Conservation (phyloP, 1,139 yeast genomes). For the Kodamaea plutei region DNA sequence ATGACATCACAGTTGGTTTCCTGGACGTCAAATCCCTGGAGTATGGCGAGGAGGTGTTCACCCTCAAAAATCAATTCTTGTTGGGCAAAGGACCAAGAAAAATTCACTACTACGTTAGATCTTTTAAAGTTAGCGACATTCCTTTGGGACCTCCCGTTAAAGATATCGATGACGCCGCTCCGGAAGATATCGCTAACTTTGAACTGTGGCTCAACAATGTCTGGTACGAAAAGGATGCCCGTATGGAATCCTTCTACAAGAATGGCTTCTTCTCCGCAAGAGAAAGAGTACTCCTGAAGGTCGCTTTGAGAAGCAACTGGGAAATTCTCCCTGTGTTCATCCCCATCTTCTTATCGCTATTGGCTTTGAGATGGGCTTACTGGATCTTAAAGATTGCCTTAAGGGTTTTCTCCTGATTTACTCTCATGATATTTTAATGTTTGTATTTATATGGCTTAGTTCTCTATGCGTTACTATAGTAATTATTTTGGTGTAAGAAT, state of each 20-base stretch:
- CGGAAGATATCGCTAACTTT: constrained; percentile 44
- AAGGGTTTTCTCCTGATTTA: too few species aligned
- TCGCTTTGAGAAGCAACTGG: constrained; percentile 12
- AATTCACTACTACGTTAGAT: constrained; percentile 62
- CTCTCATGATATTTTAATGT: too few species aligned
- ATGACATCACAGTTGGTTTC: constrained; percentile 84
- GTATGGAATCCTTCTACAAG: constrained; percentile 56
- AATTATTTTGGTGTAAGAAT: too few species aligned
- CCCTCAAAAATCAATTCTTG: constrained; percentile 60
- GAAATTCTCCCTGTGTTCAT: constrained; percentile 17
- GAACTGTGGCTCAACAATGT: constrained; percentile 69
- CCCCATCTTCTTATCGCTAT: constrained; percentile 9
- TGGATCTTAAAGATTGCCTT: too few species aligned
- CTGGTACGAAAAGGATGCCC: constrained; percentile 79
- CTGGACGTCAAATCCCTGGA: constrained; percentile 59
- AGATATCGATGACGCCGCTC: constrained; percentile 43
- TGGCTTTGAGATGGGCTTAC: constrained; percentile 10
- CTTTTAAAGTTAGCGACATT: constrained; percentile 55
- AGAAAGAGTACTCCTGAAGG: constrained; percentile 11
- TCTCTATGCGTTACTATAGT: too few species aligned
- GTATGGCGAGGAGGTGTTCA: constrained; percentile 75
- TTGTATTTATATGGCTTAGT: too few species aligned
- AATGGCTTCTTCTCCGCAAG: constrained; percentile 47
- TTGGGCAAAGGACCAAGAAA: constrained; percentile 67
- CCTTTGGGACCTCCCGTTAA: constrained; percentile 55